Percentiles rank a stretch among this genome's conserved stretches.
phyloP scores from a whole-genome alignment of 2,329 filamentous ascomycete genomes.

The Aureobasidium zeae region DNA sequence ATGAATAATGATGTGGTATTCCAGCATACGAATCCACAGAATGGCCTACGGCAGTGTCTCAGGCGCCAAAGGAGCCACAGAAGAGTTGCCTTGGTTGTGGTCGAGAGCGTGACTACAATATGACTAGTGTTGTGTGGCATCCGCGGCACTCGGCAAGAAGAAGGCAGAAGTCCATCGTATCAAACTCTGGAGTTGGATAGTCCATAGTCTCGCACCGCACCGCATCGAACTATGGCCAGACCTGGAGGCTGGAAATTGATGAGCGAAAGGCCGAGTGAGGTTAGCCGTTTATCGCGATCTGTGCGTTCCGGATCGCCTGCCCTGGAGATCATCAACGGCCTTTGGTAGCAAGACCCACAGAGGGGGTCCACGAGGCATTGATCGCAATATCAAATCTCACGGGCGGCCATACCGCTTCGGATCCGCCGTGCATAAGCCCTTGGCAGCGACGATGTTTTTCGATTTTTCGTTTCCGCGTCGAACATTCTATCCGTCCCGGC shows the following conservation, averaged over 20 bases:
- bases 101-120: background rate
- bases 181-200: too few relatives aligned
- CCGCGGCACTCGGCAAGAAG: background rate
- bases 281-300: background rate
- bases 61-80: background rate
- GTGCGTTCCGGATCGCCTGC: background rate
- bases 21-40: background rate
- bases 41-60: slow-evolving; percentile 8
- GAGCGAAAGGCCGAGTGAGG: background rate
- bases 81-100: background rate
- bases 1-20: background rate
- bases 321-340: slow-evolving; percentile 1
- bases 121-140: background rate
- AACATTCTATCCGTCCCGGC: background rate
- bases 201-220: background rate
- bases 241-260: background rate
- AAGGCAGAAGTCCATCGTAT: background rate
- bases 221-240: background rate
- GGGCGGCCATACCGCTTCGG: background rate
- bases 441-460: background rate
- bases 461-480: slow-evolving; percentile 4
- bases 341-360: background rate
- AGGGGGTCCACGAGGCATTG: background rate
- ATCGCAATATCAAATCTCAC: background rate
- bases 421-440: background rate